Conservation (phyloP, 1,139 yeast genomes). For the Candida albicans region DNA sequence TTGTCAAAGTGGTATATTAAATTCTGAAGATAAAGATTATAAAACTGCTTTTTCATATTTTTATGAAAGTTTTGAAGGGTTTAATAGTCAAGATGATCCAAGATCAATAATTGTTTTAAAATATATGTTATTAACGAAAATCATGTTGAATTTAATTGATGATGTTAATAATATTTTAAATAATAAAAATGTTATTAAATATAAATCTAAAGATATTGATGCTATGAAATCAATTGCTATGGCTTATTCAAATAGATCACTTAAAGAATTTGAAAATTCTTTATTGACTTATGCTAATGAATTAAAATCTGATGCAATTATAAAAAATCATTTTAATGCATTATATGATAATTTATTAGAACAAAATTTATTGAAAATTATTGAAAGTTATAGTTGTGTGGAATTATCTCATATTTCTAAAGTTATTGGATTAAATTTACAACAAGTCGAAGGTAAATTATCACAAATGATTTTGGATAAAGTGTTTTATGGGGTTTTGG, state of each 20-base stretch:
- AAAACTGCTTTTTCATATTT: slow-evolving; percentile 95
- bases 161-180: slow-evolving; percentile 78
- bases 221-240: slow-evolving; percentile 93
- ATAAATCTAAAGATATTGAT: slow-evolving; percentile 70
- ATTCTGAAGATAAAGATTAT: slow-evolving; percentile 96
- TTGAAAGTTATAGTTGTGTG: slow-evolving; percentile 93
- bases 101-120: slow-evolving; percentile 79
- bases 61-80: slow-evolving; percentile 92
- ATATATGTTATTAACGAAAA: slow-evolving; percentile 88
- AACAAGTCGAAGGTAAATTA: slow-evolving; percentile 90
- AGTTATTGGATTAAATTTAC: slow-evolving; percentile 82
- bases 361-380: slow-evolving; percentile 89
- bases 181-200: slow-evolving; percentile 79
- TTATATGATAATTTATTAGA: slow-evolving; percentile 91
- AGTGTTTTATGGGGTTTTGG: slow-evolving; percentile 91
- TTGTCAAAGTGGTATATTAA: slow-evolving; percentile 91
- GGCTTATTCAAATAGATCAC: slow-evolving; percentile 86
- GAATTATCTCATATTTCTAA: slow-evolving; percentile 88
- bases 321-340: slow-evolving; percentile 89
- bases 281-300: slow-evolving; percentile 71
- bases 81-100: slow-evolving; percentile 58
- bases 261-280: slow-evolving; percentile 85
- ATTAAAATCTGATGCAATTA: slow-evolving; percentile 81
- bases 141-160: slow-evolving; percentile 85
- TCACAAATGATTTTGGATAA: slow-evolving; percentile 96